These are phyloP conservation scores for Drechslerella dactyloides DNA, from an alignment of 2,329 filamentous ascomycete species.

Conservation along the genomic window DNA sequence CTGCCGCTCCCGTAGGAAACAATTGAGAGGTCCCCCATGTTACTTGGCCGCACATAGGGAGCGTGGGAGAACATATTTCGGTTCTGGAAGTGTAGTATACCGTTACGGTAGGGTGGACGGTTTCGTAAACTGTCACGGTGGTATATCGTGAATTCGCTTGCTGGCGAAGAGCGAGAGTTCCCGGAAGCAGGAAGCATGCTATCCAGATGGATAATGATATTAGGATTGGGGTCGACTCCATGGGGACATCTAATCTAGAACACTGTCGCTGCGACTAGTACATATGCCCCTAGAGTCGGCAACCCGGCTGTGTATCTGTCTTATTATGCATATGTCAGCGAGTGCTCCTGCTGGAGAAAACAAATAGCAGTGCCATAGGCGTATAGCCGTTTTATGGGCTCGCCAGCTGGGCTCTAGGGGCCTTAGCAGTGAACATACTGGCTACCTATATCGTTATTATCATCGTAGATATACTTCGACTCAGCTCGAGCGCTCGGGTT, in stretches of 20 bases:
- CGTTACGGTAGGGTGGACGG: conserved; percentile 15
- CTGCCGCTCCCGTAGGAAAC: neutral
- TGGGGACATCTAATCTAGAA: neutral
- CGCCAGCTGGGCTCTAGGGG: too few species aligned
- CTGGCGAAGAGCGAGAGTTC: neutral
- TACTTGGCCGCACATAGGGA: conserved; percentile 14
- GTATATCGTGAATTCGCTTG: conserved; percentile 6
- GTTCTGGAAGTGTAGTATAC: conserved; percentile 14
- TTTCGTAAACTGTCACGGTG: conserved; percentile 26
- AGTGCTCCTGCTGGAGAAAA: too few species aligned
- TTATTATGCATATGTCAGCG: too few species aligned
- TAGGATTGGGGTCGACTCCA: neutral
- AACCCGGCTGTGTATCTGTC: too few species aligned
- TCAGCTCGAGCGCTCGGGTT: too few species aligned
- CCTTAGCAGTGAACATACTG: too few species aligned
- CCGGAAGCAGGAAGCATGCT: neutral
- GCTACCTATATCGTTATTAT: too few species aligned
- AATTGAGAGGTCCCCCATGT: conserved; percentile 6
- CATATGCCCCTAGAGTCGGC: too few species aligned
- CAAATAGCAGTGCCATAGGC: too few species aligned
- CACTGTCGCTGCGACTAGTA: too few species aligned
- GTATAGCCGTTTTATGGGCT: too few species aligned
- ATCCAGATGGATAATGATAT: neutral
- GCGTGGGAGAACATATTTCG: neutral
- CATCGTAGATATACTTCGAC: too few species aligned